A percentile compares a stretch with the other conserved stretches of the same genome.
These are phyloP conservation scores for Erodium chrysanthum DNA, from an alignment of 441 rosid genomes.

Conservation along the genomic window DNA sequence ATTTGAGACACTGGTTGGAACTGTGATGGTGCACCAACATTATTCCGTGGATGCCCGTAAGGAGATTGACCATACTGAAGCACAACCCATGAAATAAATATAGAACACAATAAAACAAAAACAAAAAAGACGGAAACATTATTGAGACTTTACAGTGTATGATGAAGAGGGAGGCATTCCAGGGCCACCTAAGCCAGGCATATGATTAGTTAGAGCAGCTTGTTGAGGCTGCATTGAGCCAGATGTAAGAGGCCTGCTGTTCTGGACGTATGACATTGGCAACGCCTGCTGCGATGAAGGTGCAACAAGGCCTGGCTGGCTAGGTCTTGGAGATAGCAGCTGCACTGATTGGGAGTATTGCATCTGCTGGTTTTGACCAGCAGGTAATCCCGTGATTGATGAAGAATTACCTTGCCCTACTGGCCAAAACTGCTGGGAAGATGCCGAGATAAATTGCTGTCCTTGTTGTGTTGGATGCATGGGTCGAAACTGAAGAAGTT, in stretches of 20 bases:
- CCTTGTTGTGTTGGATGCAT: constrained; percentile 50
- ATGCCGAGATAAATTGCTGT: constrained; percentile 48
- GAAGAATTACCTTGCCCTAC: constrained; percentile 51
- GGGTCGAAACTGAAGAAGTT: constrained; percentile 55
- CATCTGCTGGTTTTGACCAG: constrained; percentile 46
- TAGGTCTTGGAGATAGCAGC: constrained; percentile 58
- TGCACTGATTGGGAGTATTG: constrained; percentile 67
- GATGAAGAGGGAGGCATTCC: constrained; percentile 44
- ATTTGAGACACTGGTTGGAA: constrained; percentile 53
- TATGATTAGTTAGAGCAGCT: constrained; percentile 28
- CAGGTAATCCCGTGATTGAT: constrained; percentile 41
- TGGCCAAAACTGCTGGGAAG: constrained; percentile 64
- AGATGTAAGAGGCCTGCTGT: constrained; percentile 44
- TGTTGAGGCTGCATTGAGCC: constrained; percentile 45
- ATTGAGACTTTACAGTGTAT: constrained; percentile 39
- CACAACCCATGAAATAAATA: constrained; percentile 19
- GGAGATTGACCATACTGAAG: constrained; percentile 52
- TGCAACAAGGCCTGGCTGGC: constrained; percentile 55
- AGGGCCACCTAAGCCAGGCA: constrained; percentile 40
- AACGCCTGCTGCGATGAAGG: constrained; percentile 56
- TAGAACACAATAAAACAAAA: constrained; percentile 12
- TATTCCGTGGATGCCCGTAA: constrained; percentile 55
- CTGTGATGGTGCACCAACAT: constrained; percentile 33
- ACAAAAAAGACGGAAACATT: constrained; percentile 6
- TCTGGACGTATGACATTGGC: constrained; percentile 46